Evolutionary conservation across 441 rosid genomes (phyloP).

Genomic region (Viola pubescens): DNA sequence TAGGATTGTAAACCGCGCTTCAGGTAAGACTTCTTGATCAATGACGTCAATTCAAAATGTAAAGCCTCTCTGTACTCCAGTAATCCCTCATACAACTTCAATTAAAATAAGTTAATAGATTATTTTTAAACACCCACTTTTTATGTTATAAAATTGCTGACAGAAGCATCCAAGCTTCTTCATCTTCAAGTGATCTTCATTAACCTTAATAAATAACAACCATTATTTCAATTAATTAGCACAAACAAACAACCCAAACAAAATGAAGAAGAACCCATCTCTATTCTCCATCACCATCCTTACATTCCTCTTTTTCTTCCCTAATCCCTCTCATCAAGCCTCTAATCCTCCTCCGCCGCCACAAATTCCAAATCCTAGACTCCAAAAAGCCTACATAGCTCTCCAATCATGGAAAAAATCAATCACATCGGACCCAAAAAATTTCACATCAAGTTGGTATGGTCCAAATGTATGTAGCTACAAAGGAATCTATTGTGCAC

Average conservation of each 20-base stretch:
- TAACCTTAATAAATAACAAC: conserved; percentile 1
- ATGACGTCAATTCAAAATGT: conserved; percentile 23
- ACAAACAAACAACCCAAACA: neutral
- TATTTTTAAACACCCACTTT: neutral
- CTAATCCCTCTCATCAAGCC: conserved; percentile 22
- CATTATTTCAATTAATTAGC: neutral
- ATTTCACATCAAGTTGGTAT: conserved; percentile 56
- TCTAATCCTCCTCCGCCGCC: conserved; percentile 17
- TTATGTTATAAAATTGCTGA: conserved; percentile 10
- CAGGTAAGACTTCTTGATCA: conserved; percentile 23
- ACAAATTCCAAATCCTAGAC: conserved; percentile 42
- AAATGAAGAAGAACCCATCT: conserved; percentile 22
- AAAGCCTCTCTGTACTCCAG: conserved; percentile 25
- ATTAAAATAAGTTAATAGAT: neutral
- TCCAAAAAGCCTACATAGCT: conserved; percentile 53
- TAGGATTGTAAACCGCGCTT: conserved; percentile 21
- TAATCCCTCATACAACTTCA: neutral
- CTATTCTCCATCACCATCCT: conserved; percentile 20
- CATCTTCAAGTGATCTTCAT: neutral
- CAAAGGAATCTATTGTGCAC: conserved; percentile 67
- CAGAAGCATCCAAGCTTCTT: conserved; percentile 16
- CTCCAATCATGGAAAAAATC: conserved; percentile 69
- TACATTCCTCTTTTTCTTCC: conserved; percentile 13
- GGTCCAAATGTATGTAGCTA: conserved; percentile 80
- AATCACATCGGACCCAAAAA: conserved; percentile 59